phyloP scores from a whole-genome alignment of 1,284 basidiomycete species.

The Coniophora puteana region DNA sequence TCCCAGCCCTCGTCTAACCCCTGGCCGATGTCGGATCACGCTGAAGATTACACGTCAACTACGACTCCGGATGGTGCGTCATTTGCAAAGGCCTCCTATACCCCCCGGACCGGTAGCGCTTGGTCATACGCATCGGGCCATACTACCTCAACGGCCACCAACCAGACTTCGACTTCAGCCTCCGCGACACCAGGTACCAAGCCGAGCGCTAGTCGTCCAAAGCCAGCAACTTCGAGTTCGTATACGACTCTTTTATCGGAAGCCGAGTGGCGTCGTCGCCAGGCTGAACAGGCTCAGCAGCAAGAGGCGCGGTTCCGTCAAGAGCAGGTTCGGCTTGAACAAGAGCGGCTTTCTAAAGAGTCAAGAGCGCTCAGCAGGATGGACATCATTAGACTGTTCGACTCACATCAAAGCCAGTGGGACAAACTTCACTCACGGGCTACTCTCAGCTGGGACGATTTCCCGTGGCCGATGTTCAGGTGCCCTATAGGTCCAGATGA shows the following conservation, averaged over 20 bases:
- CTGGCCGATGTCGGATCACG: slow-evolving; percentile 29
- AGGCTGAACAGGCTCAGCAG: slow-evolving; percentile 49
- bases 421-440: slow-evolving; percentile 33
- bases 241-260: slow-evolving; percentile 32
- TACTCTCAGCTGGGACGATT: slow-evolving; percentile 47
- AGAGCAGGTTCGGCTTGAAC: slow-evolving; percentile 50
- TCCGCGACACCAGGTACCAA: slow-evolving; percentile 23
- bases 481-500: slow-evolving; percentile 53
- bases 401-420: slow-evolving; percentile 59
- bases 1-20: slow-evolving; percentile 20
- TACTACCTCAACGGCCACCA: slow-evolving; percentile 28
- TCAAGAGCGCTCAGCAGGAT: slow-evolving; percentile 47
- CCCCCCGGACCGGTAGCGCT: slow-evolving; percentile 18
- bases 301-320: slow-evolving; percentile 58
- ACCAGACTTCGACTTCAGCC: slow-evolving; percentile 28
- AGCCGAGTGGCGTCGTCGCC: slow-evolving; percentile 51
- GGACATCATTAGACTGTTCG: slow-evolving; percentile 48
- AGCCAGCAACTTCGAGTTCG: slow-evolving; percentile 12
- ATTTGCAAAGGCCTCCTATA: too few relatives aligned
- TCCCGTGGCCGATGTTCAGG: slow-evolving; percentile 71
- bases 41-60: slow-evolving; percentile 18
- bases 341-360: slow-evolving; percentile 40
- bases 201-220: slow-evolving; percentile 15
- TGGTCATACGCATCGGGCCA: slow-evolving; percentile 31
- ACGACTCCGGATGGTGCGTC: too few relatives aligned